Conservation (phyloP, 1,284 basidiomycete genomes). For the Singerocomus rubriflavus region DNA sequence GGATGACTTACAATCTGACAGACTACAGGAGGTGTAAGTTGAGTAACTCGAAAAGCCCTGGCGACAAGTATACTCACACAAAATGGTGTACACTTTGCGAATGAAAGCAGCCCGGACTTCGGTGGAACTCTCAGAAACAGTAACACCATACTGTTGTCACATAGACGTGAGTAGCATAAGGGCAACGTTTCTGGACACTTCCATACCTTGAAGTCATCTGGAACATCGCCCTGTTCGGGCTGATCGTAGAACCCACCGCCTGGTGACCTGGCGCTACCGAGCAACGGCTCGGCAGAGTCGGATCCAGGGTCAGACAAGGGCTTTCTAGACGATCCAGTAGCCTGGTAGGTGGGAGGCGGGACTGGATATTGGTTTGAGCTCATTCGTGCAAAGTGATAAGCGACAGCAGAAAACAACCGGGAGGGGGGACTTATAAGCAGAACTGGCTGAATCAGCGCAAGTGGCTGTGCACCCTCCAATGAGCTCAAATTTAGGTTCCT, state of each 20-base stretch:
- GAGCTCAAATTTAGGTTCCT: constrained; percentile 6
- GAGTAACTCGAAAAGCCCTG: neutral
- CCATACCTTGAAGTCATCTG: constrained; percentile 80
- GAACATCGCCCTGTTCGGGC: constrained; percentile 64
- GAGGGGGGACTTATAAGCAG: constrained; percentile 7
- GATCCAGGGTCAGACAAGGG: constrained; percentile 30
- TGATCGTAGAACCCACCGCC: constrained; percentile 63
- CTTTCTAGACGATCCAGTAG: constrained; percentile 36
- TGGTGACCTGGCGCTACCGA: constrained; percentile 42
- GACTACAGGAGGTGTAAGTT: constrained; percentile 39
- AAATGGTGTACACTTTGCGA: constrained; percentile 78
- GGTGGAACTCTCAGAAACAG: constrained; percentile 67
- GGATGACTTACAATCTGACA: constrained; percentile 59
- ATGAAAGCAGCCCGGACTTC: constrained; percentile 75
- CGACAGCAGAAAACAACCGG: constrained; percentile 4
- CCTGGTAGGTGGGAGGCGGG: constrained; percentile 53
- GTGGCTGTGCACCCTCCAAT: constrained; percentile 22
- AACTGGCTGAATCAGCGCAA: constrained; percentile 25
- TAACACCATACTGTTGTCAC: constrained; percentile 63
- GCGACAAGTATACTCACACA: constrained; percentile 53
- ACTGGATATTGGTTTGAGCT: constrained; percentile 42
- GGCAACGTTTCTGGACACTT: neutral
- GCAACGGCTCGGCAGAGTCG: constrained; percentile 44
- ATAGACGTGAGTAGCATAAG: constrained; percentile 11
- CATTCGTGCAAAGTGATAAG: constrained; percentile 29